A percentile compares a stretch with the other conserved stretches of the same genome.
These are phyloP conservation scores for Podosphaera fusca DNA, from an alignment of 2,329 filamentous ascomycete genomes.

Conservation along the genomic window DNA sequence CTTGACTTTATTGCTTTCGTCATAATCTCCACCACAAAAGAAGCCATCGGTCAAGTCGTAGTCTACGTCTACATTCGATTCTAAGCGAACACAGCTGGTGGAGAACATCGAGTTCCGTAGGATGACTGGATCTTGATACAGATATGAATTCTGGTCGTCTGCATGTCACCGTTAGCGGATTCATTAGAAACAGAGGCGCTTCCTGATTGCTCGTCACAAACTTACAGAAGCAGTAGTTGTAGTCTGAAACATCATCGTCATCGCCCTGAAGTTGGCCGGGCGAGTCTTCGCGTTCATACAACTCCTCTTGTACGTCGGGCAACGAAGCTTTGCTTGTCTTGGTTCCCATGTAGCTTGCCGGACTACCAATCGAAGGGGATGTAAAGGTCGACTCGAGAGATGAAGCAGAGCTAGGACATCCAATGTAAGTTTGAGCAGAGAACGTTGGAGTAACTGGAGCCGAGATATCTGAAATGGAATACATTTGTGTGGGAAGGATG, in stretches of 20 bases:
- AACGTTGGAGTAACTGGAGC: slow-evolving; percentile 52
- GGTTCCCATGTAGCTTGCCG: slow-evolving; percentile 26
- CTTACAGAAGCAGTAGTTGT: slow-evolving; percentile 56
- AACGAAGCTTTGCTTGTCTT: slow-evolving; percentile 43
- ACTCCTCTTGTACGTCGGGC: slow-evolving; percentile 69
- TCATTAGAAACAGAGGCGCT: neutral
- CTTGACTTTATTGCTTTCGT: slow-evolving; percentile 25
- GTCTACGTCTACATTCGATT: slow-evolving; percentile 27
- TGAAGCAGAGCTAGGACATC: slow-evolving; percentile 53
- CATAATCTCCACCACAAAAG: slow-evolving; percentile 38
- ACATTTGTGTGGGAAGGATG: slow-evolving; percentile 15
- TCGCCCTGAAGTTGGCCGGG: slow-evolving; percentile 20
- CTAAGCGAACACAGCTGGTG: slow-evolving; percentile 11
- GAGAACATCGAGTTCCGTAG: slow-evolving; percentile 10
- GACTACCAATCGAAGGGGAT: slow-evolving; percentile 28
- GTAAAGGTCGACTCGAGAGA: slow-evolving; percentile 39
- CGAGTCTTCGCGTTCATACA: slow-evolving; percentile 42
- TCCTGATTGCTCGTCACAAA: slow-evolving; percentile 9
- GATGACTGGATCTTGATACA: slow-evolving; percentile 24
- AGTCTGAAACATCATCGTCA: slow-evolving; percentile 24
- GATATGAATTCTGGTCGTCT: slow-evolving; percentile 38
- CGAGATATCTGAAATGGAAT: slow-evolving; percentile 40
- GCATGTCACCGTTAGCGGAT: slow-evolving; percentile 10
- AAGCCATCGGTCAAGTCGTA: slow-evolving; percentile 41
- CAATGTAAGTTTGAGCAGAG: slow-evolving; percentile 33